phyloP scores from a whole-genome alignment of 225 moss, liverwort and hornwort genomes.

The Lunularia cruciata region DNA sequence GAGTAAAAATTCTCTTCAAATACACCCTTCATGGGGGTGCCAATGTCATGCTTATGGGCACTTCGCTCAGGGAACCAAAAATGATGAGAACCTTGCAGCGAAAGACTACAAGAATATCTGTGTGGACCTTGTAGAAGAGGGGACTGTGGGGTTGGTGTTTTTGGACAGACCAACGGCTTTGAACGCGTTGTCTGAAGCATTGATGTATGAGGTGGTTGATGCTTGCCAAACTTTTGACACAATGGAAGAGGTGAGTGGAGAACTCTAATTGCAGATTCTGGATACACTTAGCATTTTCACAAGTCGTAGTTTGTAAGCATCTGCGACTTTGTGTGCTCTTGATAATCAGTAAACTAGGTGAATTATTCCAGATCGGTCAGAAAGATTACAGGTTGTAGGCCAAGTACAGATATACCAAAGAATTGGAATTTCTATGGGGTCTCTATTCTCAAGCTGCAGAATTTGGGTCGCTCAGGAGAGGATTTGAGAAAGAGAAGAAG shows the following conservation, averaged over 20 bases:
- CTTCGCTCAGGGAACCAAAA: slow-evolving; percentile 24
- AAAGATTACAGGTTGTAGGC: too few species aligned
- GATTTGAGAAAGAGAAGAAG: too few species aligned
- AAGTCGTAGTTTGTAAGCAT: too few species aligned
- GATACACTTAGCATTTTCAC: too few species aligned
- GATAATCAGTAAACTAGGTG: too few species aligned
- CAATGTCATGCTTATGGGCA: slow-evolving; percentile 36
- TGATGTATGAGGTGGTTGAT: slow-evolving; percentile 82
- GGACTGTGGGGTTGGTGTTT: slow-evolving; percentile 66
- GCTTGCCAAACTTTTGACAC: slow-evolving; percentile 70
- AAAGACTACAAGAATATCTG: slow-evolving; percentile 63
- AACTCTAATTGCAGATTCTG: too few species aligned
- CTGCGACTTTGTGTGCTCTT: too few species aligned
- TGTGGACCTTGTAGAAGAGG: slow-evolving; percentile 55
- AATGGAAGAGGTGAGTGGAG: slow-evolving; percentile 44
- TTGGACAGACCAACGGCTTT: slow-evolving; percentile 74
- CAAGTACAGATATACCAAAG: too few species aligned
- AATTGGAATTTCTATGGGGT: too few species aligned
- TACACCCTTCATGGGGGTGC: slow-evolving; percentile 46
- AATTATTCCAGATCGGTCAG: too few species aligned
- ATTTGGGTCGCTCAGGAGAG: too few species aligned
- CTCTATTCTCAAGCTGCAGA: too few species aligned
- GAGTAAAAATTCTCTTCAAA: slow-evolving; percentile 23
- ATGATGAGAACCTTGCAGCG: slow-evolving; percentile 18
- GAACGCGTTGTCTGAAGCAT: slow-evolving; percentile 75